Percentiles rank a stretch among this genome's conserved stretches.
Conservation (phyloP, 2,329 filamentous ascomycete species). For the Trichoderma guizhouense region DNA sequence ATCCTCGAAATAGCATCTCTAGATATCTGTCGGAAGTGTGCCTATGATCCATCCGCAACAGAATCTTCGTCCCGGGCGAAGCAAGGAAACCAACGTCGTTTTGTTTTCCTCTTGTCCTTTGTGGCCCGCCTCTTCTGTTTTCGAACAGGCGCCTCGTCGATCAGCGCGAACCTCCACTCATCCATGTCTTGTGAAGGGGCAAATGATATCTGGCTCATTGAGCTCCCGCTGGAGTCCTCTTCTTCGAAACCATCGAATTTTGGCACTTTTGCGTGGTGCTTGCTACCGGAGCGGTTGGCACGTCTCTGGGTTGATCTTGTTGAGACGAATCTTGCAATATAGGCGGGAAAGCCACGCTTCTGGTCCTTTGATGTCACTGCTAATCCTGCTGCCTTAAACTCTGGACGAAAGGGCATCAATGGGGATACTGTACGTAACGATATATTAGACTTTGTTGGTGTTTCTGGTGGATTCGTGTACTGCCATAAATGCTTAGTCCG, state of each 20-base stretch:
- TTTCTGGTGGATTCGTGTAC: slow-evolving; percentile 38
- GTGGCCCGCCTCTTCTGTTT: slow-evolving; percentile 21
- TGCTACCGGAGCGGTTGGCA: not conserved
- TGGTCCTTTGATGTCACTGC: slow-evolving; percentile 52
- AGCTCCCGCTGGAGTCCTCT: slow-evolving; percentile 24
- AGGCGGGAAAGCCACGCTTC: slow-evolving; percentile 33
- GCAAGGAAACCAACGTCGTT: slow-evolving; percentile 31
- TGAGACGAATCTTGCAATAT: slow-evolving; percentile 21
- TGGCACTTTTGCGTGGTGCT: slow-evolving; percentile 16
- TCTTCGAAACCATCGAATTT: slow-evolving; percentile 32
- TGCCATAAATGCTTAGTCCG: slow-evolving; percentile 38
- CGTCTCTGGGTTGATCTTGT: slow-evolving; percentile 15
- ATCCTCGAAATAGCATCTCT: not conserved
- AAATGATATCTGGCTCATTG: slow-evolving; percentile 33
- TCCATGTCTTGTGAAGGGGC: slow-evolving; percentile 29
- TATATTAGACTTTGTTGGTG: slow-evolving; percentile 37
- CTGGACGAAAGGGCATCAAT: slow-evolving; percentile 50
- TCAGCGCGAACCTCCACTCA: slow-evolving; percentile 34
- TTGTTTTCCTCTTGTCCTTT: slow-evolving; percentile 19
- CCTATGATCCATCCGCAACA: slow-evolving; percentile 26
- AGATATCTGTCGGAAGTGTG: slow-evolving; percentile 23
- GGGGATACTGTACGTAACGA: slow-evolving; percentile 51
- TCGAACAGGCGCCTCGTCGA: slow-evolving; percentile 29
- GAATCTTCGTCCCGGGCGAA: slow-evolving; percentile 25
- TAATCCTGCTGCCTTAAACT: slow-evolving; percentile 53